Percentiles rank a stretch among this genome's conserved stretches.
Conservation (phyloP, 129 eudicot genomes). For the Lactuca sativa region DNA sequence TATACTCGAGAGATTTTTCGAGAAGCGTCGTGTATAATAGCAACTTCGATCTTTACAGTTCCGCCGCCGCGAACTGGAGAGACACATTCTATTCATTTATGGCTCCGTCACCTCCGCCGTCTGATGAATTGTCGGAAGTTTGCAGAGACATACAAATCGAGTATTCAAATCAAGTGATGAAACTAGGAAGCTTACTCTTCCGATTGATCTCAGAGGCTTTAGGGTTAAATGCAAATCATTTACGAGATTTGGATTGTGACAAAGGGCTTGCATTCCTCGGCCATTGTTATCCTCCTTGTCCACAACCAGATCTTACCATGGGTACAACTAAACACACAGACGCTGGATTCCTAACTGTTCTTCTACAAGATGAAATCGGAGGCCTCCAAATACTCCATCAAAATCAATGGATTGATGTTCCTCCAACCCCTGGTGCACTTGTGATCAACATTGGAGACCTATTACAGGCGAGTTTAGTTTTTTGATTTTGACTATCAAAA, state of each 20-base stretch:
- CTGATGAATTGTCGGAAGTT: conserved; percentile 24
- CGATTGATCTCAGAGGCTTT: conserved; percentile 52
- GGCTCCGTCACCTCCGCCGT: no score
- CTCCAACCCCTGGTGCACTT: conserved; percentile 37
- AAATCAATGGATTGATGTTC: conserved; percentile 48
- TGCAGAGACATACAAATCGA: conserved; percentile 46
- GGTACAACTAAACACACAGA: conserved; percentile 45
- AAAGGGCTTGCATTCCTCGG: conserved; percentile 23
- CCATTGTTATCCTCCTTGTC: conserved; percentile 38
- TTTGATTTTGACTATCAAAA: background rate
- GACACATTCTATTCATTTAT: no score
- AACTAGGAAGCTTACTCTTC: conserved; percentile 31
- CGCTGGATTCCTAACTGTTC: conserved; percentile 35
- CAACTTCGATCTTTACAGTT: no score
- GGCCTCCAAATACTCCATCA: conserved; percentile 49
- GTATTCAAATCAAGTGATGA: conserved; percentile 35
- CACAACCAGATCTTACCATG: conserved; percentile 16
- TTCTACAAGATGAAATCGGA: conserved; percentile 45
- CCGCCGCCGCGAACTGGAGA: no score
- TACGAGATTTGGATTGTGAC: conserved; percentile 32
- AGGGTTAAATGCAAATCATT: conserved; percentile 35
- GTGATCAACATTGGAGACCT: conserved; percentile 43
- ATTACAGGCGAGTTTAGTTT: conserved; percentile 32
- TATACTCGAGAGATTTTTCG: no score
- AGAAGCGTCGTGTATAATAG: no score